Evolutionary conservation across 169 alveolate genomes (phyloP).

Genomic region (Fabrea salina): DNA sequence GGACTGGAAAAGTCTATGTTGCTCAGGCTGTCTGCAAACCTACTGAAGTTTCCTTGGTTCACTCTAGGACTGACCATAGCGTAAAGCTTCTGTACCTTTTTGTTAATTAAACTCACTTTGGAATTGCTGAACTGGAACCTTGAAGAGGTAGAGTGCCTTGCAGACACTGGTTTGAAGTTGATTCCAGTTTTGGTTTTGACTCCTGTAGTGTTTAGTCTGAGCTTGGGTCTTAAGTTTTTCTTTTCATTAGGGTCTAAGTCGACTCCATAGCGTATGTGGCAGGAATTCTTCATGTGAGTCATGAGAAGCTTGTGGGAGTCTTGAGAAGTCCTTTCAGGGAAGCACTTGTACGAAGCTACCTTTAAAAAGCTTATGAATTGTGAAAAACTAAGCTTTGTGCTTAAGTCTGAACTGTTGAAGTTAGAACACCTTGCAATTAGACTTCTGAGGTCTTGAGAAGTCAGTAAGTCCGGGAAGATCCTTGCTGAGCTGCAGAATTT

Average conservation of each 20-base stretch:
- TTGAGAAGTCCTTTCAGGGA: not conserved
- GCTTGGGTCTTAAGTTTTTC: not conserved
- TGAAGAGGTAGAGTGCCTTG: not conserved
- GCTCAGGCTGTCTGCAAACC: too few species aligned
- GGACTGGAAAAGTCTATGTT: too few species aligned
- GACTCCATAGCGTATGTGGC: not conserved
- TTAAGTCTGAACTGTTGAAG: not conserved
- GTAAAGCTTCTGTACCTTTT: not conserved
- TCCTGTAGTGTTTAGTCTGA: not conserved
- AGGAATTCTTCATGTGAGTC: slow-evolving; percentile 21
- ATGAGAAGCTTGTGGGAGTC: not conserved
- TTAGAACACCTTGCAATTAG: not conserved
- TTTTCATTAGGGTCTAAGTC: not conserved
- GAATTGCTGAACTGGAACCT: not conserved
- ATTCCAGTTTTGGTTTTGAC: not conserved
- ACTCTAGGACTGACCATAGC: not conserved
- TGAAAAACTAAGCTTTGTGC: not conserved
- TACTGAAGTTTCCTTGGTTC: too few species aligned
- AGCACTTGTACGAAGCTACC: not conserved
- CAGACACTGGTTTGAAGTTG: not conserved
- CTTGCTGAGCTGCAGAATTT: slow-evolving; percentile 19
- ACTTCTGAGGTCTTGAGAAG: not conserved
- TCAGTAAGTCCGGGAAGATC: slow-evolving; percentile 17
- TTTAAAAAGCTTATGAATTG: not conserved
- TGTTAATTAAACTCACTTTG: not conserved